Evolutionary conservation across 73 alveolate species (phyloP), one percentile per base, ranked within the genome.

Genomic region (Effrenium voratum): DNA sequence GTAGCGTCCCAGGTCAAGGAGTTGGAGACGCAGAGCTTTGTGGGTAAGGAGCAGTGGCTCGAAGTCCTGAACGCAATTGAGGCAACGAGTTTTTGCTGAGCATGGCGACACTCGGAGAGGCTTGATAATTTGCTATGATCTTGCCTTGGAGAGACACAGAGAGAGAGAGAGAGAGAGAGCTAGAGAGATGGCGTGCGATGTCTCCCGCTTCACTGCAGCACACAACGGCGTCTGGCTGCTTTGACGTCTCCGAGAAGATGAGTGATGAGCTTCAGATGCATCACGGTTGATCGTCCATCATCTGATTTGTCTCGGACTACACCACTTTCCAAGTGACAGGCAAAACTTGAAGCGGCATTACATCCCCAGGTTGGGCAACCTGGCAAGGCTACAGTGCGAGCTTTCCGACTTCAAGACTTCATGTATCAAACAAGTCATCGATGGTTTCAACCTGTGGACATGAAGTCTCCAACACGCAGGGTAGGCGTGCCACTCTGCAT

Each of bases 51-150:
- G 38, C 55, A 83, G 46, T 83, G 93, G 93, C 26, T 12, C 12
- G 93, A 83, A 50, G 57, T 83, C 52, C 13, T 83, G 93, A 52
- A 83, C n/a, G 93, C 93, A 47, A 15, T 83, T 34, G 93, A 83
- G 93, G 93, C 82, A 15, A 19, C 26, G n/a, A 34, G 32, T n/a
- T 36, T 13, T 5, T 1, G 12, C 3, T n/a, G n/a, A n/a, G n/a
- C n/a, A n/a, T n/a, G n/a, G n/a, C n/a, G n/a, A n/a, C n/a, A n/a
- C n/a, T n/a, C n/a, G n/a, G n/a, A n/a, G n/a, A n/a, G n/a, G n/a
- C n/a, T n/a, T n/a, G n/a, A n/a, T n/a, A n/a, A n/a, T n/a, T n/a
- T n/a, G n/a, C n/a, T n/a, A n/a, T n/a, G n/a, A n/a, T n/a, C n/a
- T n/a, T n/a, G n/a, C 68, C 68, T 15, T 15, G 68, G 30, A 22